Base-by-base conservation (phyloP, 306 rosid genomes). In the Fragaria iinumae region DNA sequence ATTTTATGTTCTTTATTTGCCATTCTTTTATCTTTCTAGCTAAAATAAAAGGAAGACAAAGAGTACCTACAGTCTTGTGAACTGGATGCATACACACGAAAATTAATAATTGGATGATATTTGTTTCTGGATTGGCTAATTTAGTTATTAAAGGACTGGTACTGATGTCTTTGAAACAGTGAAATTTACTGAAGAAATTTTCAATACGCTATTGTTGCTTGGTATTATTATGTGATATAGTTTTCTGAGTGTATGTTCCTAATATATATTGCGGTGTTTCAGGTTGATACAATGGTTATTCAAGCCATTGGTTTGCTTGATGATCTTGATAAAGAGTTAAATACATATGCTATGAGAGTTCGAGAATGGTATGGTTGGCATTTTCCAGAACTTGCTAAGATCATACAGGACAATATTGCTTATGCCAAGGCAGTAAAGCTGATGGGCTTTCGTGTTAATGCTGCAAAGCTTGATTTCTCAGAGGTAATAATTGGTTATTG, bases 341-440 rank as follows among this genome's bases (percentile, higher is more conserved):
- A 95, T 66, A 92, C 97, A 17, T 95, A 92, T 83, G 98, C 98
- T 44, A 92, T 92, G 98, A 93, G 98, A 79, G 98, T 95, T 80
- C 82, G 93, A 47, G 99, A 95, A 86, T 92, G 99, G 99, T 95
- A 90, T 34, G 97, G 99, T 60, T 92, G 98, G 98, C 98, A 95
- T 86, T 95, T 95, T 76, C 98, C 98, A 2, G 98, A 95, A 87
- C 97, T 95, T 52, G 87, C 97, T 23, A 95, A 90, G 87, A 95
- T 95, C 45, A 65, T 95, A 23, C 87, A 82, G 76, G 98, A 95
- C 80, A 95, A 92, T 85, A 95, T 92, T 43, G 91, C 45, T 2
- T 95, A 95, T 73, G 97, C 98, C 29, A 95, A 77, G 83, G 50
- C 93, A 8, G 97, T 92, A 74, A 95, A 95, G 89, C 83, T 92